Base-by-base conservation (phyloP, 1,139 yeast species). In the Eremothecium cymbalariae region DNA sequence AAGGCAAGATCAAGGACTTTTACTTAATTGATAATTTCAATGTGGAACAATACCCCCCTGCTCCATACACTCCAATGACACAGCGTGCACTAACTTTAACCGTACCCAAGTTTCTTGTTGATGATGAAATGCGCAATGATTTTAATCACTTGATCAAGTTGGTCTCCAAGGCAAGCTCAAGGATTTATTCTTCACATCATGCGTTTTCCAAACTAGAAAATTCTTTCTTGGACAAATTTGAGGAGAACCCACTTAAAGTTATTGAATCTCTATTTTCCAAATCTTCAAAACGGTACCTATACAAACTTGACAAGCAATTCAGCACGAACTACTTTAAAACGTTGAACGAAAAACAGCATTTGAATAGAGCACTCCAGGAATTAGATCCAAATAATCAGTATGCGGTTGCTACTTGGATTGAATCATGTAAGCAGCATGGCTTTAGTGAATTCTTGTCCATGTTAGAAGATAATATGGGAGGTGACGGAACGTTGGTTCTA, bases 141-240 rank as follows among this genome's bases (percentile, higher is more conserved):
- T 57, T 55, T 37, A 55, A 55, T 36, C 50, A 51, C 24, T 39
- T 57, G 27, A 45, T 57, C 12, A 50, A 56, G 11, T 47, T 47
- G 35, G 60, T 60, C 18, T 52, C 62, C 4, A 56, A 56, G 34
- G 55, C 61, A 6, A 53, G 57, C 6, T 50, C 57, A n/a, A 48
- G 62, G 39, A 51, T 53, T n/a, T 57, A 56, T 36, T 55, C 61
- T 1, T 55, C 62, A 9, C 50, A 53, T 34, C 55, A 56, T 32
- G 40, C 57, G 2, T 57, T 57, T 35, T 54, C 60, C 2, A 57
- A 54, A 37, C 47, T 50, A 38, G 62, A 57, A 37, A 57, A 57
- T 35, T 46, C 51, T 22, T 56, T 57, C 28, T 36, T 57, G 33
- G 60, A 56, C 31, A 55, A 54, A 36, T 56, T 56, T 38, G 61